A percentile compares a stretch with the other conserved stretches of the same genome.
These are phyloP conservation scores for Lizonia empirigonia DNA, from an alignment of 2,329 filamentous ascomycete genomes.

Conservation along the genomic window DNA sequence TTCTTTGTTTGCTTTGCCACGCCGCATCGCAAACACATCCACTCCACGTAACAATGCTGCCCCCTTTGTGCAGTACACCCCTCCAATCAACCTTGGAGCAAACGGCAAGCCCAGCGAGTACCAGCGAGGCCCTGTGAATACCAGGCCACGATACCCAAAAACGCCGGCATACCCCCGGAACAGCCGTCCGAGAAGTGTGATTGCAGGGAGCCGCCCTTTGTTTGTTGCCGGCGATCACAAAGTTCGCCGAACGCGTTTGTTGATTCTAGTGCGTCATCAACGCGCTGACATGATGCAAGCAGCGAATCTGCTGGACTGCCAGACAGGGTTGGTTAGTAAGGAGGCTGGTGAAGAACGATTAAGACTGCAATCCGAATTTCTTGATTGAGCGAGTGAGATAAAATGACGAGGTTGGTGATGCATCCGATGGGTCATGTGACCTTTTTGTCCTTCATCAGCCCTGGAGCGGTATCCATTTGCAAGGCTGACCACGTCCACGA, in stretches of 20 bases:
- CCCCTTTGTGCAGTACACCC: neutral
- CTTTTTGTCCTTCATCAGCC: slow-evolving; percentile 1
- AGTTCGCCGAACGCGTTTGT: slow-evolving; percentile 18
- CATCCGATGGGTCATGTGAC: neutral
- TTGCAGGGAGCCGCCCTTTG: slow-evolving; percentile 4
- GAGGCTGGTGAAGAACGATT: neutral
- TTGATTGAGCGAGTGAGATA: neutral
- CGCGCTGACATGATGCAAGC: slow-evolving; percentile 18
- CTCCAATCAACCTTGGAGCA: neutral
- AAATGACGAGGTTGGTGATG: slow-evolving; percentile 5
- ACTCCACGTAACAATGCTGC: neutral
- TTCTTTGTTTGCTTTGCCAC: slow-evolving; percentile 9
- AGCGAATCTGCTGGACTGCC: neutral
- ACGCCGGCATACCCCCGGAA: neutral
- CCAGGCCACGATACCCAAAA: neutral
- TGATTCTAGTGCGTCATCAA: slow-evolving; percentile 18
- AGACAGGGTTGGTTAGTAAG: neutral
- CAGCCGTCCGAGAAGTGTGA: neutral
- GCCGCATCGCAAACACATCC: neutral
- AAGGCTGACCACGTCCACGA: no score
- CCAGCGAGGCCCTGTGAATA: slow-evolving; percentile 3
- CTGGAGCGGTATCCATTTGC: no score
- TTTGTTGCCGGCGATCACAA: slow-evolving; percentile 14
- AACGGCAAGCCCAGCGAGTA: neutral
- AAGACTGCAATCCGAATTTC: neutral